These are phyloP conservation scores for Myxozyma geophila DNA, from an alignment of 805 yeast genomes.

Conservation along the genomic window DNA sequence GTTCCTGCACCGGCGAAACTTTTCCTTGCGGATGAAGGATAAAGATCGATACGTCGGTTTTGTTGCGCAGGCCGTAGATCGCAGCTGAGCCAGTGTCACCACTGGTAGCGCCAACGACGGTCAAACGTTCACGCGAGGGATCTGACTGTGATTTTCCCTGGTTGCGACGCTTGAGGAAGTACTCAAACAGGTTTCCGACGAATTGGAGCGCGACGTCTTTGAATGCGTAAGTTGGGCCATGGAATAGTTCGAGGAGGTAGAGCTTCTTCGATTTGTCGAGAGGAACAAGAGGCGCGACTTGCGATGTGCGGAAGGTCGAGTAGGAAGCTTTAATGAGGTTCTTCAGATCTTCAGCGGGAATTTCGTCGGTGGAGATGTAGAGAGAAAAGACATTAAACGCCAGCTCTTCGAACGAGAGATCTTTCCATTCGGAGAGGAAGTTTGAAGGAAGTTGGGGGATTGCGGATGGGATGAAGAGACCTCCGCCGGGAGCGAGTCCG, in stretches of 20 bases:
- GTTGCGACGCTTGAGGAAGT: conserved; percentile 79
- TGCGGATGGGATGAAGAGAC: conserved; percentile 83
- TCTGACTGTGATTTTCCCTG: conserved; percentile 49
- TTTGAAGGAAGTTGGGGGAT: conserved; percentile 70
- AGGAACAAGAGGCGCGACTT: conserved; percentile 79
- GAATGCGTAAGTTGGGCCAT: conserved; percentile 99
- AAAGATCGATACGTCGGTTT: conserved; percentile 96
- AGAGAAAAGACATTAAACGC: conserved; percentile 85
- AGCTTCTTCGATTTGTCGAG: conserved; percentile 63
- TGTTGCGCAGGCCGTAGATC: conserved; percentile 94
- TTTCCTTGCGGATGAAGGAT: conserved; percentile 96
- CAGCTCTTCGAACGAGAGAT: conserved; percentile 77
- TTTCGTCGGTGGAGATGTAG: conserved; percentile 74
- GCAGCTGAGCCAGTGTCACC: conserved; percentile 99
- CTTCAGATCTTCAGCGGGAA: conserved; percentile 69
- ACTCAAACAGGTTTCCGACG: conserved; percentile 96
- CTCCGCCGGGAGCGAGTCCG: conserved; percentile 97
- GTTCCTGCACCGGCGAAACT: conserved; percentile 96
- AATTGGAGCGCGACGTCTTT: conserved; percentile 98
- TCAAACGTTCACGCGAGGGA: conserved; percentile 66
- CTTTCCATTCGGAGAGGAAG: conserved; percentile 68
- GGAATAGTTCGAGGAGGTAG: conserved; percentile 89
- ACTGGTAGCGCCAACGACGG: conserved; percentile 98
- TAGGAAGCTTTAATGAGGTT: conserved; percentile 71
- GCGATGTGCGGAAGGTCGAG: conserved; percentile 83